Evolutionary conservation across 495 filamentous ascomycete genomes (phyloP), one percentile per base, ranked within the genome.

Genomic region (Aspergillus conjunctus): DNA sequence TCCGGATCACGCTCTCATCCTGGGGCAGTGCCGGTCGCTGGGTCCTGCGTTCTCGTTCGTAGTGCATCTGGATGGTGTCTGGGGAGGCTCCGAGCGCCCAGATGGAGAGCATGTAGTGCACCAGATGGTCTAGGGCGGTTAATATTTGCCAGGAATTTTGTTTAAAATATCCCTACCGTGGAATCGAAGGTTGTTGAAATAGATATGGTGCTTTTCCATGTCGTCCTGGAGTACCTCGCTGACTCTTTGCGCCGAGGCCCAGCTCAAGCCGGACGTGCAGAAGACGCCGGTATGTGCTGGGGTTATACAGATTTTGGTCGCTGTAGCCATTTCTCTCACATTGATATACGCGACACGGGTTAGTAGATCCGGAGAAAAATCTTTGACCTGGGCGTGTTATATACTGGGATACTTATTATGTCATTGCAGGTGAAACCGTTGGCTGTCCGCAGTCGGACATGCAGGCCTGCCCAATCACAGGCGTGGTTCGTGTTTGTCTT

Each of bases 171-270:
- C 26, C 71, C 76, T 81, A 79, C 87, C 87, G 65, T 90, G 89
- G 65, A 88, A 93, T 1, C 86, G 86, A 1, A 69, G 62, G 1
- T 83, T 26, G 60, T 91, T 91, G 77, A 90, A 94, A 73, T 87
- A 96, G 30, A 91, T 85, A 68, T 96, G 90, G 68, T 93, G 81
- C 30, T 80, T 81, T 55, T 87, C 83, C 66, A 92, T 80, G 64
- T 95, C 90, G 48, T 89, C 75, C 65, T 93, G 88, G 51, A 96
- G 72, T 1, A 93, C 71, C 61, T 88, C 78, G 18, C 85, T 87
- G 1, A 79, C 80, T 39, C 73, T 83, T 45, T 79, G 74, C 3
- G 91, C 88, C 0, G 83, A 77, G 37, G 86, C 86, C 10, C 80
- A 72, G 18, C 74, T 84, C 34, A 87, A 78, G 2, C 1, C 75